phyloP scores from a whole-genome alignment of 768 basidiomycete genomes.

The Lepiota subincarnata region DNA sequence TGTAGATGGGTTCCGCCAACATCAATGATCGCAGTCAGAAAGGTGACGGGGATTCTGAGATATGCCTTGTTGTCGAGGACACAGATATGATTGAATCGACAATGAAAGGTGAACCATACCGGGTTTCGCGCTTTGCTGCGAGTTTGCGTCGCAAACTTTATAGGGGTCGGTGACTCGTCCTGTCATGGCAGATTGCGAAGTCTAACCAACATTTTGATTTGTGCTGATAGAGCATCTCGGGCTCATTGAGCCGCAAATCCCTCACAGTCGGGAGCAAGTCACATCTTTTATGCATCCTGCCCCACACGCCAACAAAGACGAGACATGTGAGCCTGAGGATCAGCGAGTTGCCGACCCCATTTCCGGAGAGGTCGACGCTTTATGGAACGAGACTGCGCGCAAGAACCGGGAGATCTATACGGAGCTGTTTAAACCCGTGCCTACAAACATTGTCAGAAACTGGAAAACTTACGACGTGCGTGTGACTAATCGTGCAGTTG shows the following conservation, averaged over 20 bases:
- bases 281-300: slow-evolving; percentile 77
- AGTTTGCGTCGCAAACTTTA: slow-evolving; percentile 80
- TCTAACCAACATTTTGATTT: slow-evolving; percentile 9
- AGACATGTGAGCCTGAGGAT: slow-evolving; percentile 57
- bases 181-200: background rate
- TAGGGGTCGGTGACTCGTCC: slow-evolving; percentile 48
- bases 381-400: slow-evolving; percentile 71
- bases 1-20: slow-evolving; percentile 92
- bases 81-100: slow-evolving; percentile 64
- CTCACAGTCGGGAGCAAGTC: slow-evolving; percentile 20
- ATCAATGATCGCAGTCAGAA: slow-evolving; percentile 85
- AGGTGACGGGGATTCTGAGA: slow-evolving; percentile 95
- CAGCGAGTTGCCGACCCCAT: slow-evolving; percentile 75
- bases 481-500: slow-evolving; percentile 5
- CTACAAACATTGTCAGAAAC: slow-evolving; percentile 73
- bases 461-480: slow-evolving; percentile 78
- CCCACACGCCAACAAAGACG: slow-evolving; percentile 65
- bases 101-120: slow-evolving; percentile 77
- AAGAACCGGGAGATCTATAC: slow-evolving; percentile 84
- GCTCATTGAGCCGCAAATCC: slow-evolving; percentile 71
- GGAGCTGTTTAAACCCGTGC: slow-evolving; percentile 83
- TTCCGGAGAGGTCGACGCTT: slow-evolving; percentile 46
- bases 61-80: slow-evolving; percentile 90
- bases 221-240: slow-evolving; percentile 72
- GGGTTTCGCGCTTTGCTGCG: slow-evolving; percentile 77